phyloP scores from a whole-genome alignment of 352 stramenopile genomes.

The Phytophthora cactorum region DNA sequence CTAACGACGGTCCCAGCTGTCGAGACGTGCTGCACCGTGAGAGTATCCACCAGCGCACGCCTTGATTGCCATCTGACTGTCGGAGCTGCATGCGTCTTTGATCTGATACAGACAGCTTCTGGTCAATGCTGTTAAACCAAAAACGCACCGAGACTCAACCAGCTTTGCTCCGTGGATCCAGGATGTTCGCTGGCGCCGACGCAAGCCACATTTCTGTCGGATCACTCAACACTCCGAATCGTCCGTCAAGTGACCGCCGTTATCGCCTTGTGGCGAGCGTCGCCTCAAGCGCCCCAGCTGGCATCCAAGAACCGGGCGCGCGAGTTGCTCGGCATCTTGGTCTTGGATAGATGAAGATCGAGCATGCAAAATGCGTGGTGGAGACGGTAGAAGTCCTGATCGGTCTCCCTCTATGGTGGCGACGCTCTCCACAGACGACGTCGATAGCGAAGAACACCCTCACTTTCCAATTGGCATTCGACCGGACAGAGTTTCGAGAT shows the following conservation, averaged over 20 bases:
- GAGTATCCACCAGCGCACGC: neutral
- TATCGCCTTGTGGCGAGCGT: neutral
- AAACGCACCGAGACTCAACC: slow-evolving; percentile 10
- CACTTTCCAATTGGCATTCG: slow-evolving; percentile 22
- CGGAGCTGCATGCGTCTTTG: neutral
- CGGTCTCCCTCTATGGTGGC: neutral
- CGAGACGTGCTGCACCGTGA: neutral
- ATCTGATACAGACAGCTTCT: slow-evolving; percentile 12
- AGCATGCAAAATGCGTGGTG: slow-evolving; percentile 22
- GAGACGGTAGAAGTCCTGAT: slow-evolving; percentile 8
- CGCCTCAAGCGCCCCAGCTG: slow-evolving; percentile 19
- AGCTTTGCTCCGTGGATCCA: neutral
- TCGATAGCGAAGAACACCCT: neutral
- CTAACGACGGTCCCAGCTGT: slow-evolving; percentile 20
- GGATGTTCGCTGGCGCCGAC: no score
- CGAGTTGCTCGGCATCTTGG: slow-evolving; percentile 27
- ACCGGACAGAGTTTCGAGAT: slow-evolving; percentile 13
- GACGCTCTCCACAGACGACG: neutral
- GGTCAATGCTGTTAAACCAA: slow-evolving; percentile 1
- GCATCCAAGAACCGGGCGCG: slow-evolving; percentile 25
- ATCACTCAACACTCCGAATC: slow-evolving; percentile 4
- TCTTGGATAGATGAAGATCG: slow-evolving; percentile 32
- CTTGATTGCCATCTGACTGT: slow-evolving; percentile 2
- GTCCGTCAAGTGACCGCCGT: slow-evolving; percentile 12
- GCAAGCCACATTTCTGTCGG: no score